phyloP scores from a whole-genome alignment of 1,284 basidiomycete genomes.

The Leccinum cinnamomeum region DNA sequence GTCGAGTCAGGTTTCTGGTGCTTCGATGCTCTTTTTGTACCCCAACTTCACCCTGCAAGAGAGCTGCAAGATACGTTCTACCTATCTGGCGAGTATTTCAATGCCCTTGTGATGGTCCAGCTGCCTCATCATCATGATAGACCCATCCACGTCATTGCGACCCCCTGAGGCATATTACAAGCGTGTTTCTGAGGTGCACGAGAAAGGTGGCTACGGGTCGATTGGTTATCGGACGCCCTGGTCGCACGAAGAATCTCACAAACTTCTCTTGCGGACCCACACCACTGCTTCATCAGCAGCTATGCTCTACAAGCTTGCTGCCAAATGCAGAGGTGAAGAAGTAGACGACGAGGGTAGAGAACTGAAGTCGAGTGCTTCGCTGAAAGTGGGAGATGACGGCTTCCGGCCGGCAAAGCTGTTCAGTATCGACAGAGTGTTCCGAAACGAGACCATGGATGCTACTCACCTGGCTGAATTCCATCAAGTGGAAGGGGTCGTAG shows the following conservation, averaged over 20 bases:
- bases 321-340: constrained; percentile 66
- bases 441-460: constrained; percentile 98
- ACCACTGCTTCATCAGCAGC: constrained; percentile 95
- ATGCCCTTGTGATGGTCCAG: neutral
- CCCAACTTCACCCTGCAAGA: constrained; percentile 98
- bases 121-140: constrained; percentile 42
- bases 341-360: constrained; percentile 40
- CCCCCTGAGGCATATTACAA: constrained; percentile 89
- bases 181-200: constrained; percentile 87
- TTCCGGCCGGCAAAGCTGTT: constrained; percentile 98
- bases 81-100: constrained; percentile 67
- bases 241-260: constrained; percentile 87
- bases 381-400: constrained; percentile 52
- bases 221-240: constrained; percentile 99
- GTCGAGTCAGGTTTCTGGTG: constrained; percentile 99
- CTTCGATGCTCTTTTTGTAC: constrained; percentile 98
- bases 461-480: constrained; percentile 99
- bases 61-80: constrained; percentile 99
- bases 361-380: constrained; percentile 35
- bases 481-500: constrained; percentile 99
- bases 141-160: constrained; percentile 76
- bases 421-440: constrained; percentile 98
- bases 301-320: constrained; percentile 94
- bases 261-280: constrained; percentile 94
- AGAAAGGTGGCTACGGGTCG: constrained; percentile 90